A percentile compares a stretch with the other conserved stretches of the same genome.
Evolutionary conservation across 164 flowering plant genomes (phyloP).

Genomic region (Echeveria elegans): DNA sequence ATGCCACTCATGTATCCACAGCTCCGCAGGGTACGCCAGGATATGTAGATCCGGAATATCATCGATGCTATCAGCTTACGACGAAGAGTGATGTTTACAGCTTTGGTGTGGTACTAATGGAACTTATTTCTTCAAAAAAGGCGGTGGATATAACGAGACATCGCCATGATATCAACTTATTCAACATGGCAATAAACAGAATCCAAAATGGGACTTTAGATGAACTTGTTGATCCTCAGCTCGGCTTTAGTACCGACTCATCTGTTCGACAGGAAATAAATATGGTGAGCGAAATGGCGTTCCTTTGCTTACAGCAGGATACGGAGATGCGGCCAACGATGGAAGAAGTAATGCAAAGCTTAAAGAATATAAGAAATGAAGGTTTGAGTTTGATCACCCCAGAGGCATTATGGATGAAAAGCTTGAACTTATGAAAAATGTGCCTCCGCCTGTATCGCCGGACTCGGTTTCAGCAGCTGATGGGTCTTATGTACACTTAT

Average conservation of each 20-base stretch:
- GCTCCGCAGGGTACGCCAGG: slow-evolving; percentile 8
- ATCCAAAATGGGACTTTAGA: slow-evolving; percentile 6
- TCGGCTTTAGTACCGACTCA: background rate
- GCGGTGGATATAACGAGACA: slow-evolving; percentile 1
- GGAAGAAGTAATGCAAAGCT: background rate
- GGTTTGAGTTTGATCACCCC: background rate
- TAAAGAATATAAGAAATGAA: background rate
- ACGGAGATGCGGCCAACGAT: background rate
- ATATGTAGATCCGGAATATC: slow-evolving; percentile 7
- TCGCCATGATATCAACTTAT: background rate
- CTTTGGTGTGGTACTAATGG: slow-evolving; percentile 7
- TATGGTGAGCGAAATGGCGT: background rate
- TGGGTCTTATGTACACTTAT: background rate
- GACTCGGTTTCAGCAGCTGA: background rate
- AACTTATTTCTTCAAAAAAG: slow-evolving; percentile 2
- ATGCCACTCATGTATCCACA: slow-evolving; percentile 8
- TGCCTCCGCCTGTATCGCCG: background rate
- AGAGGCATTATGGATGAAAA: background rate
- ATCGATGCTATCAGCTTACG: slow-evolving; percentile 6
- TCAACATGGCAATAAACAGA: slow-evolving; percentile 7
- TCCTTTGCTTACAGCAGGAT: background rate
- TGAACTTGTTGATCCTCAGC: slow-evolving; percentile 6
- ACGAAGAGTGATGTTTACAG: slow-evolving; percentile 9
- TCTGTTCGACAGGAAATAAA: background rate
- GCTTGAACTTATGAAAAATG: background rate